phyloP scores from a whole-genome alignment of 352 stramenopile species.

The Phytophthora pseudosyringae region DNA sequence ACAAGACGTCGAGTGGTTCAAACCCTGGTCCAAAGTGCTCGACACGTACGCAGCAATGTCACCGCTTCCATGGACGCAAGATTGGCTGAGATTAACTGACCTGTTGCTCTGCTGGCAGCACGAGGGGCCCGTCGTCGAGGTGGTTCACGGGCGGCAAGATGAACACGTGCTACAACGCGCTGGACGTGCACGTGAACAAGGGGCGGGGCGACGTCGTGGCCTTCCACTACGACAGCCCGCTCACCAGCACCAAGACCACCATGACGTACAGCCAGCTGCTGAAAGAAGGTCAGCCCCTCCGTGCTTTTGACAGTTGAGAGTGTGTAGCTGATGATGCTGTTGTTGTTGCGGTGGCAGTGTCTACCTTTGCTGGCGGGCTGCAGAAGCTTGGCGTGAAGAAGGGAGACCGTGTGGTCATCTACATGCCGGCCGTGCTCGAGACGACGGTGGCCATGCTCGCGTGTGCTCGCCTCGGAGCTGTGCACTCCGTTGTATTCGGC shows the following conservation, averaged over 20 bases:
- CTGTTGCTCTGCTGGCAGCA: slow-evolving; percentile 26
- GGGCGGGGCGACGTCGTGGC: slow-evolving; percentile 60
- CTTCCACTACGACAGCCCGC: slow-evolving; percentile 65
- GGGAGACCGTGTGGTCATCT: slow-evolving; percentile 95
- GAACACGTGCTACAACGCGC: slow-evolving; percentile 74
- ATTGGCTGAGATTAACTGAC: neutral
- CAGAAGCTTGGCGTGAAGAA: slow-evolving; percentile 66
- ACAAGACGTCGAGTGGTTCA: slow-evolving; percentile 63
- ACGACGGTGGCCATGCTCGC: slow-evolving; percentile 97
- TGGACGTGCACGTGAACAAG: slow-evolving; percentile 65
- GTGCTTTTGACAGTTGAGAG: neutral
- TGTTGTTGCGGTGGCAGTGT: slow-evolving; percentile 43
- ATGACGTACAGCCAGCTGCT: slow-evolving; percentile 83
- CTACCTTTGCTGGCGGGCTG: slow-evolving; percentile 65
- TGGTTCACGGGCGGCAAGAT: slow-evolving; percentile 72
- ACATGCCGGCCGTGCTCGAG: slow-evolving; percentile 98
- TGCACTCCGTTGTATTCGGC: slow-evolving; percentile 94
- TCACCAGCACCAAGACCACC: slow-evolving; percentile 62
- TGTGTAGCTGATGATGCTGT: neutral
- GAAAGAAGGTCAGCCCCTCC: slow-evolving; percentile 45
- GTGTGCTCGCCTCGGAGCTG: slow-evolving; percentile 94
- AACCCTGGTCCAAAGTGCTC: slow-evolving; percentile 51
- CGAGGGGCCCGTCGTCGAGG: slow-evolving; percentile 37
- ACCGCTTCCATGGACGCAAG: neutral
- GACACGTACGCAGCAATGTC: slow-evolving; percentile 39